Conservation (phyloP, 176 grass and related monocot genomes). For the Oryza australiensis region DNA sequence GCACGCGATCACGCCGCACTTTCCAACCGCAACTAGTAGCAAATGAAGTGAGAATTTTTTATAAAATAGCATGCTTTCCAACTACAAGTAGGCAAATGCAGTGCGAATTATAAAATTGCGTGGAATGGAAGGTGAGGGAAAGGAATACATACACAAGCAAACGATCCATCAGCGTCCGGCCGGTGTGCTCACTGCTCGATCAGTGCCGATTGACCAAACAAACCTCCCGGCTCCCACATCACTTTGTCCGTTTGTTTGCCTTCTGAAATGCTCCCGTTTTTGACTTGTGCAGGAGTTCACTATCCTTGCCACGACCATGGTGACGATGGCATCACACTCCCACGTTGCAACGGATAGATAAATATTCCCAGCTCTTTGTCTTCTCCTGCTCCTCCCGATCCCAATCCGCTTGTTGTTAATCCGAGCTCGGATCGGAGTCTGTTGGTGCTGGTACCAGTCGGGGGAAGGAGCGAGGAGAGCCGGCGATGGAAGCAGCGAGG, state of each 20-base stretch:
- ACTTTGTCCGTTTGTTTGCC: not conserved
- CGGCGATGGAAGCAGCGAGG: not conserved
- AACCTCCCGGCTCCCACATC: not conserved
- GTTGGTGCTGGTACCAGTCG: too few relatives aligned
- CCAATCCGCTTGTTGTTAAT: not conserved
- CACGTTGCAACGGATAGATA: conserved; percentile 19
- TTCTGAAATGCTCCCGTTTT: not conserved
- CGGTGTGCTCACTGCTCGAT: conserved; percentile 12
- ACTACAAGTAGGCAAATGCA: not conserved
- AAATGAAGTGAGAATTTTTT: too few relatives aligned
- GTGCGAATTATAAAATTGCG: not conserved
- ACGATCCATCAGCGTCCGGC: not conserved
- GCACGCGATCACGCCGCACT: not conserved
- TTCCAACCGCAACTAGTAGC: not conserved
- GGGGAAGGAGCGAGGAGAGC: too few relatives aligned
- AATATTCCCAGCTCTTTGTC: conserved; percentile 24
- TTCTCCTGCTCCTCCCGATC: conserved; percentile 16
- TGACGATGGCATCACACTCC: conserved; percentile 1
- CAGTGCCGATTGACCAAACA: conserved; percentile 38
- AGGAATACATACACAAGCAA: not conserved
- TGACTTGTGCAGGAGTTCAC: not conserved
- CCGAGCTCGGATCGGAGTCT: not conserved
- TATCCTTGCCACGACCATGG: conserved; percentile 6
- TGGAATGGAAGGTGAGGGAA: not conserved
- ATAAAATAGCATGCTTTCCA: too few relatives aligned